Percentiles rank a stretch among this genome's conserved stretches.
phyloP scores from a whole-genome alignment of 345 rosid genomes.

The Camelina laxa region DNA sequence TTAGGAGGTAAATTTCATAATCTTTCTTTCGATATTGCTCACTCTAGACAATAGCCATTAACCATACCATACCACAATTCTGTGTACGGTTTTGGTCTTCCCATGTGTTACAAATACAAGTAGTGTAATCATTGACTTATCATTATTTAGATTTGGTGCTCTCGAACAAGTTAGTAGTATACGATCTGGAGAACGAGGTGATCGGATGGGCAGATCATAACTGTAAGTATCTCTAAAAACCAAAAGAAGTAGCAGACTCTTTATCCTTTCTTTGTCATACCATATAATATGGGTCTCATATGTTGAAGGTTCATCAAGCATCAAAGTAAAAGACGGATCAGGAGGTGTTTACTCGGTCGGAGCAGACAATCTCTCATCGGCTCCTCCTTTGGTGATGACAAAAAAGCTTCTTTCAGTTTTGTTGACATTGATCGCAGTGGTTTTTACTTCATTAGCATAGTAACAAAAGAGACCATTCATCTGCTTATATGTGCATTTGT shows the following conservation, averaged over 20 bases:
- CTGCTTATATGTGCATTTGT: neutral
- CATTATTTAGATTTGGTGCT: constrained; percentile 73
- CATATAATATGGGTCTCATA: neutral
- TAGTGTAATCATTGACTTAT: neutral
- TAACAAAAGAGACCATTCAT: constrained; percentile 3
- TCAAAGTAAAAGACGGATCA: constrained; percentile 63
- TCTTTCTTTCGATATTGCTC: neutral
- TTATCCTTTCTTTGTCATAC: neutral
- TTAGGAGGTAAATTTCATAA: constrained; percentile 67
- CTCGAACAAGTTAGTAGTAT: constrained; percentile 78
- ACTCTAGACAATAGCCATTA: neutral
- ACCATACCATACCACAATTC: neutral
- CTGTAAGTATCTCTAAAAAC: constrained; percentile 61
- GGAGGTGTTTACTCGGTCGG: constrained; percentile 54
- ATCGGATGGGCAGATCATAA: constrained; percentile 88
- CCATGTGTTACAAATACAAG: neutral
- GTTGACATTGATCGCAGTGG: constrained; percentile 42
- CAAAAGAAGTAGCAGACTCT: neutral
- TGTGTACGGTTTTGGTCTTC: neutral
- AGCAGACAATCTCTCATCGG: constrained; percentile 56
- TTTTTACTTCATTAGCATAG: constrained; percentile 43
- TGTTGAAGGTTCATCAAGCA: constrained; percentile 71
- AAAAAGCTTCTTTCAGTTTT: constrained; percentile 42
- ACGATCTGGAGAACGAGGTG: constrained; percentile 71
- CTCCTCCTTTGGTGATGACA: constrained; percentile 36